Percentiles rank a stretch among this genome's conserved stretches.
phyloP scores from a whole-genome alignment of 2,329 filamentous ascomycete species.

The Diaporthe destruens region DNA sequence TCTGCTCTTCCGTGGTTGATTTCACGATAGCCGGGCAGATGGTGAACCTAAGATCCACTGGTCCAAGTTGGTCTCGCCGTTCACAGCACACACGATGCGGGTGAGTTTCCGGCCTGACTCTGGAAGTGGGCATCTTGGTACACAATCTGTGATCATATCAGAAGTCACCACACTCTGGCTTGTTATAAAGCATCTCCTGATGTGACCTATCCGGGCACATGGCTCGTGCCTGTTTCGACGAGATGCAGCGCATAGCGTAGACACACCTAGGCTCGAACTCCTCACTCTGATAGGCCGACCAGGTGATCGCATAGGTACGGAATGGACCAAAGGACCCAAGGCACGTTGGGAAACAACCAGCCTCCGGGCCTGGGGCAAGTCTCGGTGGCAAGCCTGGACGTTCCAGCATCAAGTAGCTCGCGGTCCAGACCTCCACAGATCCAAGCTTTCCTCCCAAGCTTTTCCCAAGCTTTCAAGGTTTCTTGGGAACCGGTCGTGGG shows the following conservation, averaged over 20 bases:
- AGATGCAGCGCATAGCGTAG: not conserved
- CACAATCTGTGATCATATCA: no score
- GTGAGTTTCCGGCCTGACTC: not conserved
- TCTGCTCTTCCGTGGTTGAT: not conserved
- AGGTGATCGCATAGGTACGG: not conserved
- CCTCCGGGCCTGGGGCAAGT: not conserved
- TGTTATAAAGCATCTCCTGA: not conserved
- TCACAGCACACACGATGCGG: not conserved
- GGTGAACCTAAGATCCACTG: not conserved
- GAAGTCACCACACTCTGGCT: not conserved
- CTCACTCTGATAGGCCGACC: not conserved
- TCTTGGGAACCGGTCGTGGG: conserved; percentile 7
- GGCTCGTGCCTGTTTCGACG: not conserved
- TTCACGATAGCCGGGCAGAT: not conserved
- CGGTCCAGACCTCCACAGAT: conserved; percentile 13
- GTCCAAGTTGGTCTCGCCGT: not conserved
- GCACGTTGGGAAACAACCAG: not conserved
- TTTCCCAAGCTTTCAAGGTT: conserved; percentile 16
- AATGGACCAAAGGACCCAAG: no score
- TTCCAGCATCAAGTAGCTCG: not conserved
- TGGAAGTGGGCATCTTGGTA: not conserved
- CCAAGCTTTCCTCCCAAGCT: conserved; percentile 28
- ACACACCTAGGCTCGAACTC: not conserved
- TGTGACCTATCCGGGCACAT: not conserved
- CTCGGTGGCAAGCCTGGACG: not conserved